phyloP scores from a whole-genome alignment of 225 moss, liverwort and hornwort genomes.

The Thuidium tamariscinum region DNA sequence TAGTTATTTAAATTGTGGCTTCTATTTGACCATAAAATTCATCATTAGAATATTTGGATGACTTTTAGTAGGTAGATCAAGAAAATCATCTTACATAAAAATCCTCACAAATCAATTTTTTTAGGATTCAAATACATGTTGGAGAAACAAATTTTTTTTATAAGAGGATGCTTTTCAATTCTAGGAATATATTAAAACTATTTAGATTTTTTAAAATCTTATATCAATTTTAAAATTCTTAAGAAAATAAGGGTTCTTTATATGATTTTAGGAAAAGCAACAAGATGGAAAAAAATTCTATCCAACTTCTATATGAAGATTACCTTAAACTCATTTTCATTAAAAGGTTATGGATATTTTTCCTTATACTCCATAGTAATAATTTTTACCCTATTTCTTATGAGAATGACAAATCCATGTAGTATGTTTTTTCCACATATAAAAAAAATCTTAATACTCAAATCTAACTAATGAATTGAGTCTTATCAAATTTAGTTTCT shows the following conservation, averaged over 20 bases:
- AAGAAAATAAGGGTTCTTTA: not conserved
- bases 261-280: not conserved
- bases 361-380: not conserved
- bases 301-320: not conserved
- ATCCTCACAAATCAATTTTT: not conserved
- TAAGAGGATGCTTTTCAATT: fast-evolving
- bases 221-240: not conserved
- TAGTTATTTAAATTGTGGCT: not conserved
- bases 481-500: not conserved
- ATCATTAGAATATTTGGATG: not conserved
- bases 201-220: not conserved
- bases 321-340: not conserved
- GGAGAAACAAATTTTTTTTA: not conserved
- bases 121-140: not conserved
- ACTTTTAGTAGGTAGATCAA: not conserved
- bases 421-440: not conserved
- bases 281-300: not conserved
- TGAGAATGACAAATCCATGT: not conserved
- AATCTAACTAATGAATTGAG: not conserved
- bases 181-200: not conserved
- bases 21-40: no score
- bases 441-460: no score
- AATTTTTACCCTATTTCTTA: not conserved
- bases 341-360: no score
- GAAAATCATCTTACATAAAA: not conserved